phyloP scores from a whole-genome alignment of 2,329 filamentous ascomycete genomes.

The Monosporascus sp. region DNA sequence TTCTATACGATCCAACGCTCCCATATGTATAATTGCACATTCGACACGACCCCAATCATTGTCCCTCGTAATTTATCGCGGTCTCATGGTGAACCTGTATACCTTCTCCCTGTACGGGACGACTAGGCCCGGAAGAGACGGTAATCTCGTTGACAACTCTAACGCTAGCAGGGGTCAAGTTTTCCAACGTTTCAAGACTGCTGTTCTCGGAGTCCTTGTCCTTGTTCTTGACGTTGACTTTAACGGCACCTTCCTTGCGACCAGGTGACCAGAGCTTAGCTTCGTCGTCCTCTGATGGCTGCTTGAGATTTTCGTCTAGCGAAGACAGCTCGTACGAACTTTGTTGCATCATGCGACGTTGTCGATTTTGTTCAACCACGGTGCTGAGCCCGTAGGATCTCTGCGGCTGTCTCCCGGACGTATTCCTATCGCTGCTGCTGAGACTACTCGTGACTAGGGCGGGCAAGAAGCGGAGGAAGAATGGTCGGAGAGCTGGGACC shows the following conservation, averaged over 20 bases:
- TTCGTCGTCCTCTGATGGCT: constrained; percentile 2
- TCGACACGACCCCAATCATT: too few species aligned
- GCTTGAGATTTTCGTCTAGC: constrained; percentile 1
- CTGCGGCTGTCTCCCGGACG: background rate
- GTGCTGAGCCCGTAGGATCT: constrained; percentile 1
- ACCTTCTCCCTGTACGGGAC: background rate
- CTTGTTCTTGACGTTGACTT: background rate
- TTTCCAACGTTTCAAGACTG: background rate
- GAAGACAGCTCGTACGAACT: constrained; percentile 10
- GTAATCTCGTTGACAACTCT: background rate
- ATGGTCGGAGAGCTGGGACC: constrained; percentile 14
- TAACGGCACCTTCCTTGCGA: background rate
- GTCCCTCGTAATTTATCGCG: background rate
- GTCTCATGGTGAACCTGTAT: background rate
- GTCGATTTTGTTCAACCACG: constrained; percentile 6
- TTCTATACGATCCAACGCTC: too few species aligned
- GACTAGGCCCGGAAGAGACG: background rate
- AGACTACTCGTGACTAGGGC: constrained; percentile 1
- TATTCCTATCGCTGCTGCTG: background rate
- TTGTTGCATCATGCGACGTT: constrained; percentile 8
- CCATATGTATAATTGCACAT: too few species aligned
- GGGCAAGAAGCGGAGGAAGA: constrained; percentile 13
- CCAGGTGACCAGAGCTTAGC: constrained; percentile 6
- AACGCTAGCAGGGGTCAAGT: background rate
- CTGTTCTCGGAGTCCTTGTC: background rate